Evolutionary conservation across 2,329 filamentous ascomycete genomes (phyloP).

Genomic region (Aspergillus ibericus): DNA sequence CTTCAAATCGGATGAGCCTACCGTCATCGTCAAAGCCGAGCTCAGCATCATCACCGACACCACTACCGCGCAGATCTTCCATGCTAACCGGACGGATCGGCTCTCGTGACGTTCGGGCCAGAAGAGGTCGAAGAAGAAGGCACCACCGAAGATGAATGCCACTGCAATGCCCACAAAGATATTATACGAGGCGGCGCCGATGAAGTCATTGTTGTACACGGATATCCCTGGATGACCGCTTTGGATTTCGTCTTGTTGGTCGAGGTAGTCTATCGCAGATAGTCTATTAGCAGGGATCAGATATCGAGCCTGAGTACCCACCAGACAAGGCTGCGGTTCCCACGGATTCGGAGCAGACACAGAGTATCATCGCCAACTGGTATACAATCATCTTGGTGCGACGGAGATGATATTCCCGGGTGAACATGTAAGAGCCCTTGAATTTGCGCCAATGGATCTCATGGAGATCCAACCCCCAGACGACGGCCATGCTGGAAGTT

Average conservation of each 20-base stretch:
- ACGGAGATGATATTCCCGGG: slow-evolving; percentile 55
- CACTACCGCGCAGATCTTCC: slow-evolving; percentile 54
- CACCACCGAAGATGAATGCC: slow-evolving; percentile 59
- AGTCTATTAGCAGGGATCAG: background rate
- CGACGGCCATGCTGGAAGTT: slow-evolving; percentile 43
- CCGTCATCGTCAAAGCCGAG: slow-evolving; percentile 53
- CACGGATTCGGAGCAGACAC: slow-evolving; percentile 57
- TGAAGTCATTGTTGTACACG: slow-evolving; percentile 57
- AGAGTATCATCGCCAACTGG: slow-evolving; percentile 59
- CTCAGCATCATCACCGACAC: slow-evolving; percentile 46
- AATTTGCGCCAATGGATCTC: slow-evolving; percentile 62
- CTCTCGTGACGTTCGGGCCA: slow-evolving; percentile 58
- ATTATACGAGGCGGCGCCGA: slow-evolving; percentile 58
- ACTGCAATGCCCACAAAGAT: slow-evolving; percentile 60
- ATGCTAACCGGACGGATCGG: slow-evolving; percentile 51
- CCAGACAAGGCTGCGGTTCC: slow-evolving; percentile 57
- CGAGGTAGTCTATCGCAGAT: slow-evolving; percentile 50
- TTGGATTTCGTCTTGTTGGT: slow-evolving; percentile 53
- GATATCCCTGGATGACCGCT: slow-evolving; percentile 40
- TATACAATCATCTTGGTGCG: slow-evolving; percentile 62
- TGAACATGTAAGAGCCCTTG: slow-evolving; percentile 60
- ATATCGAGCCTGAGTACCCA: slow-evolving; percentile 27
- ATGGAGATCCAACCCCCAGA: slow-evolving; percentile 58
- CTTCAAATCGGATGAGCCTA: slow-evolving; percentile 20
- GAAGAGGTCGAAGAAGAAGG: slow-evolving; percentile 64